Conservation (phyloP, 2,329 filamentous ascomycete species). For the Talaromyces pinophilus region DNA sequence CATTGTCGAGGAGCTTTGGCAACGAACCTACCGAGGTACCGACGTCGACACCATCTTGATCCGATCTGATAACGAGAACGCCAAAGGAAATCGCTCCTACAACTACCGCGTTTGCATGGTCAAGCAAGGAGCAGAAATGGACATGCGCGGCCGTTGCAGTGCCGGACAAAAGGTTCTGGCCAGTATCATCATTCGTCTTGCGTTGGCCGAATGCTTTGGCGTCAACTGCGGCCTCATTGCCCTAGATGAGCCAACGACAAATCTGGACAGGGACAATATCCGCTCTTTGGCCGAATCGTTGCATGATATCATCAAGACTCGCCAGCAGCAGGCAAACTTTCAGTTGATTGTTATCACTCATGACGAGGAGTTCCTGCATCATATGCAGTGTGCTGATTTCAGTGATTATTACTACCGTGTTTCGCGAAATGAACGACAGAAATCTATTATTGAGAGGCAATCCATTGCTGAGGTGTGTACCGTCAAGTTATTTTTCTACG, state of each 20-base stretch:
- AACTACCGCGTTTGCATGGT: constrained; percentile 99
- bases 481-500: neutral
- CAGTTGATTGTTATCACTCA: constrained; percentile 98
- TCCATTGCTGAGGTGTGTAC: constrained; percentile 52
- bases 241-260: constrained; percentile 95
- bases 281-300: constrained; percentile 80
- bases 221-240: constrained; percentile 95
- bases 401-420: constrained; percentile 90
- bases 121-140: constrained; percentile 96
- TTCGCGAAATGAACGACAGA: constrained; percentile 77
- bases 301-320: constrained; percentile 80
- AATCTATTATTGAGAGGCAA: constrained; percentile 76
- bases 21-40: constrained; percentile 91
- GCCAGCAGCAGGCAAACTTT: constrained; percentile 87
- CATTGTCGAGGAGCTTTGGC: constrained; percentile 96
- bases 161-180: constrained; percentile 96
- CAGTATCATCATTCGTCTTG: constrained; percentile 94
- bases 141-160: constrained; percentile 97
- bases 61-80: constrained; percentile 81
- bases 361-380: constrained; percentile 90
- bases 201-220: constrained; percentile 93
- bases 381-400: constrained; percentile 94
- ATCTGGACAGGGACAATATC: constrained; percentile 94
- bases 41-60: constrained; percentile 97
- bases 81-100: constrained; percentile 76